Evolutionary conservation across 2,329 filamentous ascomycete genomes (phyloP), one percentile per base, ranked within the genome.

Genomic region (Canariomyces notabilis): DNA sequence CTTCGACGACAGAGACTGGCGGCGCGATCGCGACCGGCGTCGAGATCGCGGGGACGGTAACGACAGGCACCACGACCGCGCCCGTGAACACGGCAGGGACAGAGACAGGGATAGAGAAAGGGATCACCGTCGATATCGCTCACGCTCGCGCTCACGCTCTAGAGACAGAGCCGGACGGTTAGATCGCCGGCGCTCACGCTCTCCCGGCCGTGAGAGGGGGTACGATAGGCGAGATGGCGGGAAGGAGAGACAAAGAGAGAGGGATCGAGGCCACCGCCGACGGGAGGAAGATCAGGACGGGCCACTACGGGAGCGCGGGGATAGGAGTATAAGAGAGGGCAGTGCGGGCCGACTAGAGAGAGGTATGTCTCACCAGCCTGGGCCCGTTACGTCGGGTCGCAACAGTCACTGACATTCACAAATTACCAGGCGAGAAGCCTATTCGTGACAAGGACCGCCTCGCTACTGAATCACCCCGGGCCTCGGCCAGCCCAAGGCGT

Each of bases 71-170:
- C 45, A 35, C 37, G 52, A 46, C 39, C 57, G 57, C 9, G 55
- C 57, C 33, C 53, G 49, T 33, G 56, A 5, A 46, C 45, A 15
- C 49, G 42, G 14, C 37, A 42, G 3, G 45, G 53, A 63, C 38
- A 44, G 58, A 3, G 51, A 59, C 22, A 58, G 59, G 15, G 58
- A 61, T 34, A 57, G 64, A 32, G 61, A 61, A 12, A 38, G 49
- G 21, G 52, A 56, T 21, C 42, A 46, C 31, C 48, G 49, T 8
- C 49, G 54, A 40, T 43, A 53, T 42, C 48, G 52, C 23, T 51
- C 47, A 4, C 39, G 48, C 26, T 53, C 49, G 14, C 45, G 49
- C 16, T 56, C 52, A 5, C 42, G 50, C 33, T 42, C 50, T 16
- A 44, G 44, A 33, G 39, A 39, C n/a, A 29, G 45, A 19, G 26